A percentile compares a stretch with the other conserved stretches of the same genome.
These are phyloP conservation scores for Fusarium equiseti DNA, from an alignment of 2,329 filamentous ascomycete species.

Conservation along the genomic window DNA sequence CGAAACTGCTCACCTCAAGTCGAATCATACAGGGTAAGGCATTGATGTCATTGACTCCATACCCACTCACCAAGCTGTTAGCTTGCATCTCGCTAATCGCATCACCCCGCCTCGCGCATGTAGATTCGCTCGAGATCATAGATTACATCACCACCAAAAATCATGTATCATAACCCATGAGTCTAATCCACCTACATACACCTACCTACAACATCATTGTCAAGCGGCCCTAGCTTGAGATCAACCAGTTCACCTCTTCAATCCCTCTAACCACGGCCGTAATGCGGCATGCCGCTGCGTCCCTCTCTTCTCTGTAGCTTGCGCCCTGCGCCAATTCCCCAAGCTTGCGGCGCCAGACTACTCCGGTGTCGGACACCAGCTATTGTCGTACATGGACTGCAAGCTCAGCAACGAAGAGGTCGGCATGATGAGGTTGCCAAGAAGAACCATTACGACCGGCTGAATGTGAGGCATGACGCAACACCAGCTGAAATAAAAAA, in stretches of 20 bases:
- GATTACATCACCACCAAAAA: constrained; percentile 49
- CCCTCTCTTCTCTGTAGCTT: constrained; percentile 46
- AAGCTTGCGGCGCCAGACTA: constrained; percentile 17
- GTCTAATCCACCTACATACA: constrained; percentile 12
- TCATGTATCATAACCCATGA: constrained; percentile 15
- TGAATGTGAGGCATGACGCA: constrained; percentile 78
- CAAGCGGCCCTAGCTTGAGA: background rate
- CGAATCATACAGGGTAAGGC: background rate
- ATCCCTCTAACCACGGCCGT: constrained; percentile 48
- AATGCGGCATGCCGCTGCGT: constrained; percentile 74
- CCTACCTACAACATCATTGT: constrained; percentile 4
- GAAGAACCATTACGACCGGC: constrained; percentile 83
- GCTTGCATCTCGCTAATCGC: constrained; percentile 34
- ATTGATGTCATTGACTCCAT: constrained; percentile 8
- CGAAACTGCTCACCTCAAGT: background rate
- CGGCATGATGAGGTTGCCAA: constrained; percentile 36
- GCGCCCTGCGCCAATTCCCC: constrained; percentile 43
- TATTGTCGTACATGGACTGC: constrained; percentile 8
- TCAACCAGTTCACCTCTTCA: background rate
- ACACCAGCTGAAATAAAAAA: constrained; percentile 86
- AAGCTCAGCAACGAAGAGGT: constrained; percentile 32
- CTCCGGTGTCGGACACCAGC: constrained; percentile 40
- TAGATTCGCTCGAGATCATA: constrained; percentile 7
- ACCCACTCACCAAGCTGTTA: background rate
- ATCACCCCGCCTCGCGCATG: constrained; percentile 40